Evolutionary conservation across 2,329 filamentous ascomycete species (phyloP), one percentile per base, ranked within the genome.

Genomic region (Rosellinia necatrix): DNA sequence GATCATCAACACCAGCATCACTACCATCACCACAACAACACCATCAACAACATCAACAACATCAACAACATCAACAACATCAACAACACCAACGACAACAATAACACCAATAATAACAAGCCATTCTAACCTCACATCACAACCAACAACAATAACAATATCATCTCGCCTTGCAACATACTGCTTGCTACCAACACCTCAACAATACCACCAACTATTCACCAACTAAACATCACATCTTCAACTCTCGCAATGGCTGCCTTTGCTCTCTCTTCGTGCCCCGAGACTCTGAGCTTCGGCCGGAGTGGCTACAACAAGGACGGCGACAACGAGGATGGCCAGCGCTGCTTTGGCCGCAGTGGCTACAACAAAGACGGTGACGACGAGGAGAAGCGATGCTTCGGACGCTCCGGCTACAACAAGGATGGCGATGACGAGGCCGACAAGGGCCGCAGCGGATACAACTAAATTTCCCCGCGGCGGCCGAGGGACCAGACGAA

Each of bases 231-330:
- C 34, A 43, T 48, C 19, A 41, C 29, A 56, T 19, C 44, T 59
- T 24, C 37, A 55, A 65, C 38, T 50, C 59, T 64, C 66, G 66
- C 66, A 75, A 76, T 75, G 74, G 74, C 73, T 52, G 70, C 62
- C 57, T 68, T 70, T 62, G 53, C 71, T 63, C 65, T 70, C 62
- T 60, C 64, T 49, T 64, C 69, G 64, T 63, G 59, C 62, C 64
- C 69, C 58, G 61, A 68, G 59, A 59, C 46, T 40, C 38, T 69
- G 58, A 71, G 74, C 70, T 71, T 75, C 56, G 77, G 78, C 68
- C 76, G 77, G 59, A 75, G 72, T 49, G 77, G 77, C 60, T 79
- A 79, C 73, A 80, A 79, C 74, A 76, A 75, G 69, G 67, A 71
- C 49, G 68, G 64, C 29, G 72, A 73, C 56, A 70, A 60, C 51